Evolutionary conservation across 108 stramenopile species (phyloP).

Genomic region (Conticribra weissflogii): DNA sequence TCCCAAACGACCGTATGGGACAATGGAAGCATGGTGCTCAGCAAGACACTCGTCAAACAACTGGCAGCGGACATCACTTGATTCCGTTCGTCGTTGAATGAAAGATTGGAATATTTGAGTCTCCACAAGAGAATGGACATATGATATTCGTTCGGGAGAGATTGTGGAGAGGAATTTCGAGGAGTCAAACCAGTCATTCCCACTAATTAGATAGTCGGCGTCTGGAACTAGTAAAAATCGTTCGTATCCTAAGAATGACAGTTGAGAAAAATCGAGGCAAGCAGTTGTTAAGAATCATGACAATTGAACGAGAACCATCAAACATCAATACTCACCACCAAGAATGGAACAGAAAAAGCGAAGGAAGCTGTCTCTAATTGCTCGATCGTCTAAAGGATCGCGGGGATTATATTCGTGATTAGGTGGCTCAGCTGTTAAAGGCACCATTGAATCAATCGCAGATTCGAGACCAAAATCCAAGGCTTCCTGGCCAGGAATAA

Average conservation of each 20-base stretch:
- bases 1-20: constrained; percentile 78
- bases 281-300: too few species aligned
- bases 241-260: constrained; percentile 82
- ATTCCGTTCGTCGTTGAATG: constrained; percentile 86
- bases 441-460: constrained; percentile 52
- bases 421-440: constrained; percentile 52
- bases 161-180: constrained; percentile 73
- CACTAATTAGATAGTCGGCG: constrained; percentile 77
- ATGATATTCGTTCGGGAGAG: constrained; percentile 59
- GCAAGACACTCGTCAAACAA: constrained; percentile 86
- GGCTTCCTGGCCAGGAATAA: constrained; percentile 84
- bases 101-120: constrained; percentile 90
- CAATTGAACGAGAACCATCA: too few species aligned
- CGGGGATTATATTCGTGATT: constrained; percentile 10
- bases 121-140: constrained; percentile 58
- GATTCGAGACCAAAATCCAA: constrained; percentile 72
- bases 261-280: constrained; percentile 85
- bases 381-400: constrained; percentile 82
- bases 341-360: constrained; percentile 64
- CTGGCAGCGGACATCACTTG: constrained; percentile 84
- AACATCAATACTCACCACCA: too few species aligned
- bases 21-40: constrained; percentile 72
- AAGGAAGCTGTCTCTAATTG: constrained; percentile 81
- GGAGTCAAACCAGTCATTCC: constrained; percentile 89
- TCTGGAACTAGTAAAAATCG: constrained; percentile 86